phyloP scores from a whole-genome alignment of 2,329 filamentous ascomycete genomes.

The Colletotrichum salicis region DNA sequence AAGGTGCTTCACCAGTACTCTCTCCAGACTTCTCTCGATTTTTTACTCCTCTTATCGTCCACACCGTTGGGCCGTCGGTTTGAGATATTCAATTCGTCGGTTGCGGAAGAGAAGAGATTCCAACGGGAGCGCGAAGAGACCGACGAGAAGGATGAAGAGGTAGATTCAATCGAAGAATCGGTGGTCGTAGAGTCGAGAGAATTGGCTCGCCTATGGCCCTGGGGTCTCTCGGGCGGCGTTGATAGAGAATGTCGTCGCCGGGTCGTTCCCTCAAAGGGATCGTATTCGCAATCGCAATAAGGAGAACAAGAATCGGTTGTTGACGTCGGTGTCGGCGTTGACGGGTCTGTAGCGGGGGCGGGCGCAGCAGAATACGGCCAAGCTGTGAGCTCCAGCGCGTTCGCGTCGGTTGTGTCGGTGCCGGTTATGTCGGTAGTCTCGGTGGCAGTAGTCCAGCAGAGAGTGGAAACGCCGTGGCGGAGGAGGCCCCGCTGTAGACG shows the following conservation, averaged over 20 bases:
- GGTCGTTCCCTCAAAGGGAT: background rate
- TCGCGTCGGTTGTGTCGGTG: constrained; percentile 18
- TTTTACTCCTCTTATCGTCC: constrained; percentile 37
- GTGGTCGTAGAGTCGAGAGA: constrained; percentile 30
- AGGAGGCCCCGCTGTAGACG: constrained; percentile 23
- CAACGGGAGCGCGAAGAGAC: constrained; percentile 14
- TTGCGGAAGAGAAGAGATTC: background rate
- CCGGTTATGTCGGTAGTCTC: background rate
- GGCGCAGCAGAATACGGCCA: constrained; percentile 19
- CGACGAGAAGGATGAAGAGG: constrained; percentile 2
- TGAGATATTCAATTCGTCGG: background rate
- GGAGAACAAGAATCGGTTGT: background rate
- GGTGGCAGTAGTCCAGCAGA: background rate
- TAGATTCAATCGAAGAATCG: constrained; percentile 3
- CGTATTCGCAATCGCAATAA: background rate
- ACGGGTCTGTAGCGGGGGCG: constrained; percentile 9
- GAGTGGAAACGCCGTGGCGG: constrained; percentile 11
- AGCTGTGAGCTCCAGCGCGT: constrained; percentile 21
- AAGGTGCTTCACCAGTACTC: constrained; percentile 40
- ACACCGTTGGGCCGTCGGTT: constrained; percentile 35
- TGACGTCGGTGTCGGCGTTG: background rate
- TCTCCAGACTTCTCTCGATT: constrained; percentile 41
- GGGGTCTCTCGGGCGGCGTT: constrained; percentile 4
- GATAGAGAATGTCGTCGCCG: background rate
- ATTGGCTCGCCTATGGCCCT: constrained; percentile 16